Percentiles rank a stretch among this genome's conserved stretches.
These are phyloP conservation scores for Aureobasidium lini DNA, from an alignment of 2,329 filamentous ascomycete genomes.

Conservation along the genomic window DNA sequence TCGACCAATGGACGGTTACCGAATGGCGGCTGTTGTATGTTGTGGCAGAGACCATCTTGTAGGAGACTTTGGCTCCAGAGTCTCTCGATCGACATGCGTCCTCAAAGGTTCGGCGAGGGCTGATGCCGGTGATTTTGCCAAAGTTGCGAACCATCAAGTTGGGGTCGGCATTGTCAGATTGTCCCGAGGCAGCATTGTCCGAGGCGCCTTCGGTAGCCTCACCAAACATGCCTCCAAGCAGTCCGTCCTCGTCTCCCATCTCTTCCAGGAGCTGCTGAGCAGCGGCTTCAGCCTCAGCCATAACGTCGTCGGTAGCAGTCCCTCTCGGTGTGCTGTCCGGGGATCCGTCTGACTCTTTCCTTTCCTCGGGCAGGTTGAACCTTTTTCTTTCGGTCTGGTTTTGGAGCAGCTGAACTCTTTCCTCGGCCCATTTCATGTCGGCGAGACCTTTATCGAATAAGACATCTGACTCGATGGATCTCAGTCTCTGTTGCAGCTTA, in stretches of 20 bases:
- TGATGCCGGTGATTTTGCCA: conserved; percentile 71
- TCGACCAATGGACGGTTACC: conserved; percentile 71
- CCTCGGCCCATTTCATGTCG: conserved; percentile 39
- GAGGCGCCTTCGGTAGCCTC: conserved; percentile 19
- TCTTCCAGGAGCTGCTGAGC: conserved; percentile 25
- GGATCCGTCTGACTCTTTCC: not conserved
- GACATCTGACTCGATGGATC: conserved; percentile 61
- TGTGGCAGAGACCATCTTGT: conserved; percentile 62
- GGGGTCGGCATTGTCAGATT: conserved; percentile 27
- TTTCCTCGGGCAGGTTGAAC: conserved; percentile 20
- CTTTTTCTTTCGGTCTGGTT: conserved; percentile 29
- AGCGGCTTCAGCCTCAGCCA: conserved; percentile 39
- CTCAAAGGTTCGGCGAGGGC: conserved; percentile 68
- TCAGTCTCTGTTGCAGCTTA: conserved; percentile 65
- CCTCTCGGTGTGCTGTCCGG: not conserved
- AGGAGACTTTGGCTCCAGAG: conserved; percentile 57
- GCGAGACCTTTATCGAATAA: conserved; percentile 43
- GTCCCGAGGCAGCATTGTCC: not conserved
- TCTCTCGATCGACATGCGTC: conserved; percentile 84
- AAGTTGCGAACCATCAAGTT: conserved; percentile 67
- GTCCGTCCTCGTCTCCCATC: conserved; percentile 46
- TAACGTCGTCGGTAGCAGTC: conserved; percentile 36
- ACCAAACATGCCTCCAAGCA: conserved; percentile 53
- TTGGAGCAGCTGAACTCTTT: conserved; percentile 35
- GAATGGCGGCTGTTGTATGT: conserved; percentile 70